Base-by-base conservation (phyloP, 2,329 filamentous ascomycete species). In the Aspergillus sp. region DNA sequence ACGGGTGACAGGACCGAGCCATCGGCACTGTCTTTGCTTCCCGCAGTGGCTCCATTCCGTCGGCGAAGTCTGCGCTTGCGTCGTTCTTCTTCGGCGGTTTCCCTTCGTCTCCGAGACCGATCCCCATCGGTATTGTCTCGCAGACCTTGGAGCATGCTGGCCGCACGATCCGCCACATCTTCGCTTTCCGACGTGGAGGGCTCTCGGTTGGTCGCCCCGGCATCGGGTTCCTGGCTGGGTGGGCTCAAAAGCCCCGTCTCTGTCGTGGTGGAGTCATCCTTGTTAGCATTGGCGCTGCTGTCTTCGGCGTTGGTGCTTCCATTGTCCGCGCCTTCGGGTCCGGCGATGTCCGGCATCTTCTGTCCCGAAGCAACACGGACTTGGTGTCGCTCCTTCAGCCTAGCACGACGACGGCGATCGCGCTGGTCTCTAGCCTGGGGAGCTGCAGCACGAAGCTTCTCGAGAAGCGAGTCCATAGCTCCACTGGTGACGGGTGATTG, bases 381-480 rank as follows among this genome's bases (percentile, higher is more conserved):
- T 73, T 95, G 89, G 67, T 96, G 90, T 24, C 86, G 82, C 66
- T 96, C 92, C 81, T 95, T 95, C 62, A 97, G 82, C 50, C 93
- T 82, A 36, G 92, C 91, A 60, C 93, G 84, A 53, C 93, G 84
- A 57, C 94, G 85, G 62, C 91, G 85, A 71, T 97, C 94, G 65
- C 93, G 84, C 71, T 95, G 88, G 70, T 96, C 92, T 69, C 89
- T 82, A 24, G 89, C 84, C 74, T 96, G 90, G 26, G 94, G 93
- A 51, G 92, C 93, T 1, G 94, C 94, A 51, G 91, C 92, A 52
- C 94, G 88, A 51, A 99, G 78, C 74, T 97, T 97, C 82, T 96
- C 90, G 45, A 99, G 83, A 20, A 99, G 78, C 38, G 88, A 90
- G 74, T 99, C 94, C 92, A 99, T 97, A 48, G 92, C 94, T 49